Conservation (phyloP, 164 flowering plant species). For the Vitis rupestris region DNA sequence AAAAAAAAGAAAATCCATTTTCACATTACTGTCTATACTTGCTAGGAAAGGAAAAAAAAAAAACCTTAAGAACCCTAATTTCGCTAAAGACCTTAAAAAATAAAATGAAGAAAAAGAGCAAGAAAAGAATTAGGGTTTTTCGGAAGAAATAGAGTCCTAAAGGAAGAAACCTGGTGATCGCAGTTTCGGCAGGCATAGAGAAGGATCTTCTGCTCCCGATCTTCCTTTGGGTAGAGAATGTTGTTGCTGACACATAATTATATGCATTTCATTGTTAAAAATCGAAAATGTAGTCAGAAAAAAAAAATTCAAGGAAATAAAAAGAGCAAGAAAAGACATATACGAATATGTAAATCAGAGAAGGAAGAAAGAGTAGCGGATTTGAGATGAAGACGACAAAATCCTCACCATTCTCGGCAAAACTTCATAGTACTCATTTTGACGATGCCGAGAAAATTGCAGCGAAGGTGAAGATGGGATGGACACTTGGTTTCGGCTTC, state of each 20-base stretch:
- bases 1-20: no score
- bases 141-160: no score
- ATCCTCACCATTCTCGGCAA: constrained; percentile 82
- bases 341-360: not conserved
- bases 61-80: no score
- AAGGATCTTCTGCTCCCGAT: constrained; percentile 74
- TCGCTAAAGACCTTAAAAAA: not conserved
- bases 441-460: not conserved
- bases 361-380: not conserved
- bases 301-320: not conserved
- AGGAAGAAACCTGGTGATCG: constrained; percentile 67
- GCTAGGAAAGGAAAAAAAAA: no score
- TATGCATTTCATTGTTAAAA: no score
- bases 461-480: no score
- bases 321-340: not conserved
- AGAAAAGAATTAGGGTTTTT: not conserved
- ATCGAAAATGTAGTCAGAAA: not conserved
- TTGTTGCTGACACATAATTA: constrained; percentile 57
- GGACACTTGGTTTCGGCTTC: no score
- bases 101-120: not conserved
- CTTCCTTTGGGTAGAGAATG: constrained; percentile 89
- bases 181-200: constrained; percentile 91
- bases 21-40: no score
- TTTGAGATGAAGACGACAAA: not conserved
- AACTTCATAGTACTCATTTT: constrained; percentile 98